Base-by-base conservation (phyloP, 805 yeast genomes). In the Saturnispora ahearnii region DNA sequence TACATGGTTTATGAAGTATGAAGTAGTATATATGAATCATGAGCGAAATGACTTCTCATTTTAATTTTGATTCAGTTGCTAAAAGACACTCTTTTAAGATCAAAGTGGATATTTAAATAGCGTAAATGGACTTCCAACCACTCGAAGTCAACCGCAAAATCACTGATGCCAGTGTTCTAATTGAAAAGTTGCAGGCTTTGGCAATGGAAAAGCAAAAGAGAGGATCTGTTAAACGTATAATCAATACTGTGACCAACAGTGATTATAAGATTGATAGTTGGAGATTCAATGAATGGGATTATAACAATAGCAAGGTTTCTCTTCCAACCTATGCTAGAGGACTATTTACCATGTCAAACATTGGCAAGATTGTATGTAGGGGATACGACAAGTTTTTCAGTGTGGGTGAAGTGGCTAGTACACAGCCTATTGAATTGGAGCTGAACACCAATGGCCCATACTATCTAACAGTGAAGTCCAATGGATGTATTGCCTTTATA, bases 351-450 rank as follows among this genome's bases (percentile, higher is more conserved):
- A 55, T 21, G 22, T 26, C 57, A 1, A 58, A 53, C 1, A 54
- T 61, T n/a, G 56, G 52, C 10, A 18, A 28, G n/a, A 84, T 93
- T 22, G 80, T 79, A 2, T 81, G 82, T 1, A 71, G 99, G 57
- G 99, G 99, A 0, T 93, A 93, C 63, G 93, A 93, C 65, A 93
- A 93, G 67, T 93, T 93, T 65, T 93, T 88, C 75, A 91, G 86
- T 61, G 70, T 88, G 3, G 77, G 73, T 53, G 99, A 93, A 62
- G 72, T 76, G 1, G 55, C 66, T 0, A 54, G 55, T 5, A 83
- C 95, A 0, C 74, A 70, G 51, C 72, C 79, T 71, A 66, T 65
- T 0, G 59, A 62, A 56, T 61, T 89, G 4, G 57, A 59, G n/a
- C 44, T 55, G 0, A 57, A 70, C 31, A 82, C 93, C 0, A 31